A percentile compares a stretch with the other conserved stretches of the same genome.
Conservation (phyloP, 2,329 filamentous ascomycete genomes). For the Ophiostoma australiae region DNA sequence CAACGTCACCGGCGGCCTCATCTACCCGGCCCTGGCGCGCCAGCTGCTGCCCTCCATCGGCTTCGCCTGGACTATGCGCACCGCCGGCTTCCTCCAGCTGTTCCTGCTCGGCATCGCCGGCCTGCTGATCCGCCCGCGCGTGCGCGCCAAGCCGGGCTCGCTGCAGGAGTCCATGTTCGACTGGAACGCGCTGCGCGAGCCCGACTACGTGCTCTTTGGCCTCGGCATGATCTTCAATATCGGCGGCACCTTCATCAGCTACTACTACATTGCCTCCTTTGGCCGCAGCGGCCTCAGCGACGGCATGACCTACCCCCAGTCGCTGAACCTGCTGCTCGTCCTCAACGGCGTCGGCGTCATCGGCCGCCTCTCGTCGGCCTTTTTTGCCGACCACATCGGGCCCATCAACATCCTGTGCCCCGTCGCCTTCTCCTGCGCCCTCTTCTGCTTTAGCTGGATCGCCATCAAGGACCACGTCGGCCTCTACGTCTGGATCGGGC, state of each 20-base stretch:
- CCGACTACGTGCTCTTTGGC: constrained; percentile 39
- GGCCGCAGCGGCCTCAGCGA: constrained; percentile 28
- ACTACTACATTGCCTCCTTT: constrained; percentile 41
- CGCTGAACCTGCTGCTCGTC: constrained; percentile 48
- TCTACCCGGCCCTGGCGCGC: constrained; percentile 39
- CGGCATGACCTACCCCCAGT: constrained; percentile 31
- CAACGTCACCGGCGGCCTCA: constrained; percentile 36
- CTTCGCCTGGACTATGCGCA: constrained; percentile 38
- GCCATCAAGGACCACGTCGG: constrained; percentile 40
- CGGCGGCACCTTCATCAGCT: constrained; percentile 42
- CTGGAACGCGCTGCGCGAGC: constrained; percentile 38
- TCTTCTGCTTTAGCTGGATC: constrained; percentile 43
- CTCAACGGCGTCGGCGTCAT: constrained; percentile 50
- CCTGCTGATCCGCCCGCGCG: constrained; percentile 35
- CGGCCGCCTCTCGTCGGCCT: constrained; percentile 45
- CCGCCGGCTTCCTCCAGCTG: constrained; percentile 40
- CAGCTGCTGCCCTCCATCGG: constrained; percentile 36
- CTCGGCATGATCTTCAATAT: constrained; percentile 38
- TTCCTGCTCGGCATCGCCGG: constrained; percentile 32
- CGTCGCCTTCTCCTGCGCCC: constrained; percentile 39
- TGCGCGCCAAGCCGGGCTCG: constrained; percentile 34
- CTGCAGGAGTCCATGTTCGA: constrained; percentile 37
- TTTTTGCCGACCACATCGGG: constrained; percentile 46
- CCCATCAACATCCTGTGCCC: constrained; percentile 50
- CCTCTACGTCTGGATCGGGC: constrained; percentile 46